phyloP scores from a whole-genome alignment of 345 rosid species.

The Sisymbrium irio region DNA sequence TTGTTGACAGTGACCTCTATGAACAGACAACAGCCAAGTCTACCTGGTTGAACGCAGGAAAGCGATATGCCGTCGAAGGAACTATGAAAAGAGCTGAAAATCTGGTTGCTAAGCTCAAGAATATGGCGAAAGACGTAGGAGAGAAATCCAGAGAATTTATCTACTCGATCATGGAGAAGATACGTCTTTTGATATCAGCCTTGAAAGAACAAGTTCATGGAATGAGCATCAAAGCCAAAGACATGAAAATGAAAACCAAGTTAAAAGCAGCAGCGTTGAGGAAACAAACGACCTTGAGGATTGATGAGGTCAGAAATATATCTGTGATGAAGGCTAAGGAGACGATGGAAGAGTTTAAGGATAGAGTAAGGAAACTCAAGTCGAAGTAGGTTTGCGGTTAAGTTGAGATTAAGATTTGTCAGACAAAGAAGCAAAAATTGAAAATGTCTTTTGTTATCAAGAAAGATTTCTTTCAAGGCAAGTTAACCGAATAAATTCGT shows the following conservation, averaged over 20 bases:
- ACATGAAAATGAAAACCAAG: slow-evolving; percentile 25
- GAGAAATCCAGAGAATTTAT: slow-evolving; percentile 58
- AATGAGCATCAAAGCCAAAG: slow-evolving; percentile 34
- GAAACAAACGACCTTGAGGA: slow-evolving; percentile 16
- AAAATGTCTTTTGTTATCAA: too few species aligned
- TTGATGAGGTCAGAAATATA: slow-evolving; percentile 36
- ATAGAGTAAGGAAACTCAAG: slow-evolving; percentile 63
- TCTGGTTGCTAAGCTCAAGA: slow-evolving; percentile 56
- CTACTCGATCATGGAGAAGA: slow-evolving; percentile 45
- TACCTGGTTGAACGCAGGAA: slow-evolving; percentile 61
- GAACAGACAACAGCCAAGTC: slow-evolving; percentile 57
- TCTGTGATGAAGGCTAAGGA: slow-evolving; percentile 36
- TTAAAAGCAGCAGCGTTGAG: slow-evolving; percentile 33
- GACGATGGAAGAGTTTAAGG: slow-evolving; percentile 59
- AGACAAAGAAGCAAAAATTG: neutral
- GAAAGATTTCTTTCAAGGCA: too few species aligned
- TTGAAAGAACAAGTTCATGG: slow-evolving; percentile 44
- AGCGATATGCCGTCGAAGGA: slow-evolving; percentile 53
- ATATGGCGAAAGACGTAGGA: slow-evolving; percentile 46
- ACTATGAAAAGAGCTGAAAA: slow-evolving; percentile 56
- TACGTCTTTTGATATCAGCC: slow-evolving; percentile 40
- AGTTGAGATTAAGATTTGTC: neutral
- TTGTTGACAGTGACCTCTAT: slow-evolving; percentile 67
- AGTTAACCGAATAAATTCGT: too few species aligned
- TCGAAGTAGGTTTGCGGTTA: slow-evolving; percentile 26